Conservation (phyloP, 2,329 filamentous ascomycete species). For the Fusarium nisikadoi region DNA sequence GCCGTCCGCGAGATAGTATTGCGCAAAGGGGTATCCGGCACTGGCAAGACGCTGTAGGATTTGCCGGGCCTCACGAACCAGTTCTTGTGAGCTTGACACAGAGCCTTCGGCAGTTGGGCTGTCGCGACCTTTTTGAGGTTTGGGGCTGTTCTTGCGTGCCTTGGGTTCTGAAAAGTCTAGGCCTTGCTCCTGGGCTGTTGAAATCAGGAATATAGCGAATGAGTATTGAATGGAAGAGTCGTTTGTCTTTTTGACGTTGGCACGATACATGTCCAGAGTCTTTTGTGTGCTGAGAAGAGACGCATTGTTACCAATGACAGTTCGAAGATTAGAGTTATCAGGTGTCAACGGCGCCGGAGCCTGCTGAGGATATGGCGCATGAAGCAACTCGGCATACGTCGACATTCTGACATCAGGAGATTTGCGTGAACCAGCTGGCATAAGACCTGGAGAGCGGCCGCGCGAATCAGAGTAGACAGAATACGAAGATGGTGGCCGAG, state of each 20-base stretch:
- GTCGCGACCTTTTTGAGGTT: constrained; percentile 59
- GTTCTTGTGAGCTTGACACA: constrained; percentile 68
- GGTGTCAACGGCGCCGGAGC: constrained; percentile 72
- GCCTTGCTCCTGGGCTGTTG: constrained; percentile 83
- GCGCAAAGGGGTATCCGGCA: constrained; percentile 92
- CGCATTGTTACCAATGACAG: constrained; percentile 85
- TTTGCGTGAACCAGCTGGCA: constrained; percentile 59
- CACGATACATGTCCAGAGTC: constrained; percentile 96
- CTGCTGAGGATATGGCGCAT: constrained; percentile 83
- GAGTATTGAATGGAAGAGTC: constrained; percentile 93
- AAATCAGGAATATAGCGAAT: constrained; percentile 94
- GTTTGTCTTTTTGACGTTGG: constrained; percentile 96
- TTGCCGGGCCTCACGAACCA: constrained; percentile 86
- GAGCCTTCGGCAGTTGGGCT: constrained; percentile 58
- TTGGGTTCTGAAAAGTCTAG: constrained; percentile 61
- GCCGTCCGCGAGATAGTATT: constrained; percentile 96
- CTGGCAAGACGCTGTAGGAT: constrained; percentile 89
- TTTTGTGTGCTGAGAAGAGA: constrained; percentile 91
- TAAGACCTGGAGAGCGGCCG: constrained; percentile 68
- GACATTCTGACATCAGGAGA: constrained; percentile 65
- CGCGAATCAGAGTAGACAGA: constrained; percentile 77
- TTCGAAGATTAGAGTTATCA: constrained; percentile 84
- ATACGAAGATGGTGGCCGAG: constrained; percentile 80
- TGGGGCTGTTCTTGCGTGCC: constrained; percentile 58
- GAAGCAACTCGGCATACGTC: constrained; percentile 70